A percentile compares a stretch with the other conserved stretches of the same genome.
Evolutionary conservation across 2,329 filamentous ascomycete species (phyloP).

Genomic region (Penicillium sp.): DNA sequence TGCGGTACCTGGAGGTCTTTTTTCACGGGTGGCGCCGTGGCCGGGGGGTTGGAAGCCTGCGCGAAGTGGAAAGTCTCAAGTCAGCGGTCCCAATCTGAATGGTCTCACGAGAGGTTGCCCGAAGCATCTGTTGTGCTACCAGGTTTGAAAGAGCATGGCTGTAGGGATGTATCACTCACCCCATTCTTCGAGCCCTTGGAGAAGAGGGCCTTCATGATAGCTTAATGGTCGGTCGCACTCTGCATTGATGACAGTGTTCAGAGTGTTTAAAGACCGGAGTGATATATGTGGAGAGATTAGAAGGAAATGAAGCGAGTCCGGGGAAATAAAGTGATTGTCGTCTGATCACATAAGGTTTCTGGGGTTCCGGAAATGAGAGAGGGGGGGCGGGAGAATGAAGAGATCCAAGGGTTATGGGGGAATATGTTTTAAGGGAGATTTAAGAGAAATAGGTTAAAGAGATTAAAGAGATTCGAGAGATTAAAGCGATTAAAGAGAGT

Average conservation of each 20-base stretch:
- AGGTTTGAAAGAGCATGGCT: constrained; percentile 8
- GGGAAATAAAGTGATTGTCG: background rate
- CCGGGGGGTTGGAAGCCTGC: constrained; percentile 43
- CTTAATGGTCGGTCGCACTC: constrained; percentile 17
- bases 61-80: constrained; percentile 1
- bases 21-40: constrained; percentile 45
- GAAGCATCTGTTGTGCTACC: constrained; percentile 14
- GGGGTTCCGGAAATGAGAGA: constrained; percentile 12
- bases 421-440: background rate
- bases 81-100: constrained; percentile 17
- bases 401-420: too few relatives aligned
- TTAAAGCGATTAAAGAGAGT: background rate
- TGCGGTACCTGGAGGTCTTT: constrained; percentile 52
- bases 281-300: background rate
- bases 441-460: background rate
- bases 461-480: background rate
- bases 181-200: constrained; percentile 34
- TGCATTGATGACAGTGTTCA: constrained; percentile 21
- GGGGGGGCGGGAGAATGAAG: constrained; percentile 15
- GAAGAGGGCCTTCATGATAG: constrained; percentile 36
- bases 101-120: constrained; percentile 9
- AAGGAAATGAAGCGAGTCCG: constrained; percentile 3
- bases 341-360: constrained; percentile 13
- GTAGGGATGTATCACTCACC: constrained; percentile 21
- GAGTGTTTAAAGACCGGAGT: background rate